Base-by-base conservation (phyloP, 2,329 filamentous ascomycete species). In the Aspergillus versicolor region DNA sequence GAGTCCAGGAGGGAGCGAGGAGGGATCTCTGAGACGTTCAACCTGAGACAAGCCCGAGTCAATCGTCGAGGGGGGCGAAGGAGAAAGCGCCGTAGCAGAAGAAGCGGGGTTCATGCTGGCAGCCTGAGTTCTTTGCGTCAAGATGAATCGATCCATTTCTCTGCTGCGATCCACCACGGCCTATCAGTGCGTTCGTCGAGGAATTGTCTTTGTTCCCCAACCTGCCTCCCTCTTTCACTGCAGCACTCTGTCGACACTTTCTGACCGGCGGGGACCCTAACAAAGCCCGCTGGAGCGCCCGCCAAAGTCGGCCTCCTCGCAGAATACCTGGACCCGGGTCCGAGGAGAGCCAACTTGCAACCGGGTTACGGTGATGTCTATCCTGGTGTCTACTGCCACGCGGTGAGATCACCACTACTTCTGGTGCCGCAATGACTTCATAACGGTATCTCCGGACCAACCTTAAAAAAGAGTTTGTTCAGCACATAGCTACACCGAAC, bases 341-440 rank as follows among this genome's bases (percentile, higher is more conserved):
- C 41, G 41, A 43, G 9, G 41, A 13, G 3, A 45, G n/a, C 24
- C 27, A 30, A 30, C 27, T 11, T 9, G 27, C 27, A 30, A 30
- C 27, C 27, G 27, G 12, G 12, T 21, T 5, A 44, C 42, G 21
- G 42, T 44, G 42, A 44, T 44, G 42, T 44, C 42, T 30, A n/a
- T 9, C n/a, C 21, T 22, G 13, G 13, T 17, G 15, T 37, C 34
- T 37, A 15, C 34, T 37, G n/a, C 34, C 27, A 30, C 8, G 24
- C 13, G 19, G 42, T 55, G 53, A 55, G 53, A 52, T 56, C 54
- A 56, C 43, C 54, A 56, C 54, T 56, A 9, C 38, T 22, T 13
- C 5, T 21, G 22, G 42, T 44, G 17, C 21, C 17, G 22, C 17
- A 13, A 42, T 52, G 50, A 52, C 50, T 45, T 52, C 50, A 52